phyloP scores from a whole-genome alignment of 2,329 filamentous ascomycete genomes.

The Fusarium sp. region DNA sequence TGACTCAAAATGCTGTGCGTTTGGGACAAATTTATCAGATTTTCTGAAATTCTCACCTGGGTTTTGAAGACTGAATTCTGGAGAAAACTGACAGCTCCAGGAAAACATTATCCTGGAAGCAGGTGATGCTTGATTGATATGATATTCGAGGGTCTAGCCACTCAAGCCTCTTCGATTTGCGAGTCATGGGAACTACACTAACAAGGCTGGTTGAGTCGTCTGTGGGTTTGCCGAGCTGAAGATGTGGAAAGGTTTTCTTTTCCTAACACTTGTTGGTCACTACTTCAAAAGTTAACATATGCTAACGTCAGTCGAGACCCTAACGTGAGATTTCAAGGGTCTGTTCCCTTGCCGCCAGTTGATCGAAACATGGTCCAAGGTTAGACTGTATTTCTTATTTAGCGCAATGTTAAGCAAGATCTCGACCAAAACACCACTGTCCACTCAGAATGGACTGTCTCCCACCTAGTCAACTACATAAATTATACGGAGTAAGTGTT shows the following conservation, averaged over 20 bases:
- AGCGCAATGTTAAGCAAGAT: neutral
- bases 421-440: neutral
- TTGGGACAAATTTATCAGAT: neutral
- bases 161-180: neutral
- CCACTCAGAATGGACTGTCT: neutral
- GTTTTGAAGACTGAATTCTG: neutral
- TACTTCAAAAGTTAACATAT: neutral
- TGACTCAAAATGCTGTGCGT: constrained; percentile 14
- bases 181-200: constrained; percentile 16
- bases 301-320: neutral
- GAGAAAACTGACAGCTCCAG: neutral
- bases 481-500: neutral
- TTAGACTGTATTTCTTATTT: constrained; percentile 1
- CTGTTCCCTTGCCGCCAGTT: neutral
- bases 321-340: constrained; percentile 10
- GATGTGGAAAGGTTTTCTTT: neutral
- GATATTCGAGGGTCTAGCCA: neutral
- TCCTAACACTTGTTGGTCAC: neutral
- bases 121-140: neutral
- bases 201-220: constrained; percentile 9
- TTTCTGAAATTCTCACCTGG: neutral
- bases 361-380: neutral
- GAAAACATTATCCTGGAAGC: neutral
- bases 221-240: neutral
- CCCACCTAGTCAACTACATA: neutral